Evolutionary conservation across 805 yeast species (phyloP), one percentile per base, ranked within the genome.

Genomic region (Yamadazyma olivae): DNA sequence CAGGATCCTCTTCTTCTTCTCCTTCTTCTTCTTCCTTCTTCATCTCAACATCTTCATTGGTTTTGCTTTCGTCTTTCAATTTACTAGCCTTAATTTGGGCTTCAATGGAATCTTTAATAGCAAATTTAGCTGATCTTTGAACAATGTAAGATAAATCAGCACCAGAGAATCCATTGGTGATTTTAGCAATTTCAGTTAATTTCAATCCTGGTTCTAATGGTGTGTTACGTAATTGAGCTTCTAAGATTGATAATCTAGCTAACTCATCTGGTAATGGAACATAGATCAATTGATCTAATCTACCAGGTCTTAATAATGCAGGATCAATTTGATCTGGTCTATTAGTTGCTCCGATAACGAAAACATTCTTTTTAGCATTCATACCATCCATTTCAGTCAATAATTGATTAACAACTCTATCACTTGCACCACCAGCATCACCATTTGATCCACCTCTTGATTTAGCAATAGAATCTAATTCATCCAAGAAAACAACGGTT

Each of bases 241-340:
- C 71, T 69, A 93, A 76, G 56, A 93, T 93, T 3, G 96, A 88
- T 54, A 90, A 70, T 72, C 99, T 84, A 18, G 96, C 98, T 40
- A 66, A 74, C 67, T 89, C 96, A 63, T 93, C 98, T 42, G 99
- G 99, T 65, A 95, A 77, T 61, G 99, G 99, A 48, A 93, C 99
- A 59, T 95, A 93, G 53, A 93, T 93, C 70, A 93, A 79, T 73
- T 95, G 99, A 68, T 93, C 99, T 53, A 93, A 80, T 75, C 99
- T 85, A 54, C 99, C 99, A 8, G 99, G 99, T 75, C 99, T 89
- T 67, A 93, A 75, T 57, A 93, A 79, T 23, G 99, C 99, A 17
- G 99, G 98, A 60, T 93, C 99, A 51, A 93, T 93, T 72, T 93
- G 98, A 65, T 95, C 99, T 27, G 99, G 99, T 74, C 99, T 82